Evolutionary conservation across 2,329 filamentous ascomycete genomes (phyloP).

Genomic region (Cladorrhinum sp.): DNA sequence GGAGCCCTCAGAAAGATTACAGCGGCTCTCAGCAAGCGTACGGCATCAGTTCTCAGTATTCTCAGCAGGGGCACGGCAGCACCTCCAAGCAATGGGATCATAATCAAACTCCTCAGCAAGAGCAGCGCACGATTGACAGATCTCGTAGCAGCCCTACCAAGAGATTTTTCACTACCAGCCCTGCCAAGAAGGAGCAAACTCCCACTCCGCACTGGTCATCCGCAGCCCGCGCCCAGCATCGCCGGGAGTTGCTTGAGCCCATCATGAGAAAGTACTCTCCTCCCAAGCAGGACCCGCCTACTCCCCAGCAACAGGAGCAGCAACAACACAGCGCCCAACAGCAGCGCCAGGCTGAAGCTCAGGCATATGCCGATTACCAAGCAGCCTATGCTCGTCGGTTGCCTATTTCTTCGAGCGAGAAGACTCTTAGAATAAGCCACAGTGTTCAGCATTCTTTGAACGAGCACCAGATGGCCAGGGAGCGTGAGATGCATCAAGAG

Average conservation of each 20-base stretch:
- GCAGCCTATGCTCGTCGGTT: neutral
- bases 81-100: neutral
- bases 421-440: neutral
- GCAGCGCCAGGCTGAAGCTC: neutral
- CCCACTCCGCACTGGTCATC: neutral
- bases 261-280: neutral
- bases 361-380: neutral
- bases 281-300: neutral
- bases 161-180: neutral
- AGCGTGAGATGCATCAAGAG: neutral
- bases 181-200: neutral
- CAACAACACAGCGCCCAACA: neutral
- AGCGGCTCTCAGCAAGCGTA: neutral
- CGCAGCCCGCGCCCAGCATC: neutral
- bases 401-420: neutral
- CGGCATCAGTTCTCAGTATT: neutral
- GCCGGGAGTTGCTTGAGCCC: neutral
- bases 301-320: neutral
- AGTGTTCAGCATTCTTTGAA: neutral
- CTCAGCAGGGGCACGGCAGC: neutral
- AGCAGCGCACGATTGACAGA: neutral
- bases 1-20: neutral
- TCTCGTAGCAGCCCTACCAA: neutral
- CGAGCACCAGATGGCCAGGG: neutral
- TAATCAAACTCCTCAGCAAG: neutral